These are phyloP conservation scores for Boletus rubescentipes DNA, from an alignment of 768 basidiomycete species.

Conservation along the genomic window DNA sequence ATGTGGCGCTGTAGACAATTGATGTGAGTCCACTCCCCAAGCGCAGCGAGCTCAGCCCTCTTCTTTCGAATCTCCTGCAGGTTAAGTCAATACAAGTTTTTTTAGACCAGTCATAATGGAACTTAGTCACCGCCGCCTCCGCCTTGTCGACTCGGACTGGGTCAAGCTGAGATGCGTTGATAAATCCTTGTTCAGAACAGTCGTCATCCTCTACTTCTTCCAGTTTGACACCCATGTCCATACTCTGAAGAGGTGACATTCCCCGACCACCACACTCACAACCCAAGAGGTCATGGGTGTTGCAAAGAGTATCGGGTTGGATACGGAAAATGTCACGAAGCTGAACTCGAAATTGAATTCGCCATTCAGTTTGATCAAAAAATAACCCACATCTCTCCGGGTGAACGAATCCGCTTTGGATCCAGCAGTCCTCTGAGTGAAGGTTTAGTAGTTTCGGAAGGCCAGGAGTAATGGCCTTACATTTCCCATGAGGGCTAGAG, in stretches of 20 bases:
- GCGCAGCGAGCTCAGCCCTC: slow-evolving; percentile 63
- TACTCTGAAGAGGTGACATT: not conserved
- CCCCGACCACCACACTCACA: slow-evolving; percentile 59
- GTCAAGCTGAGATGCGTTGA: slow-evolving; percentile 63
- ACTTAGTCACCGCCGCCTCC: slow-evolving; percentile 50
- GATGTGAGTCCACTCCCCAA: slow-evolving; percentile 85
- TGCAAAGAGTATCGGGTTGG: slow-evolving; percentile 73
- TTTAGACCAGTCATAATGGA: not conserved
- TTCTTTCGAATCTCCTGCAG: slow-evolving; percentile 65
- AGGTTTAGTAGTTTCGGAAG: slow-evolving; percentile 6
- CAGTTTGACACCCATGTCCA: slow-evolving; percentile 10
- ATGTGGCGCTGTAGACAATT: slow-evolving; percentile 57
- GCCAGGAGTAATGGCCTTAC: slow-evolving; percentile 34
- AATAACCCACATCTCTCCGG: slow-evolving; percentile 68
- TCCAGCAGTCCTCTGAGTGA: slow-evolving; percentile 39
- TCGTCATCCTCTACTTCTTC: slow-evolving; percentile 33
- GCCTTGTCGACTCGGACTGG: slow-evolving; percentile 41
- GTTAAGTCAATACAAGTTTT: slow-evolving; percentile 1
- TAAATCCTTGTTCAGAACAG: slow-evolving; percentile 48
- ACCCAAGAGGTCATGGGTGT: slow-evolving; percentile 89
- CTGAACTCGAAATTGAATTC: slow-evolving; percentile 38
- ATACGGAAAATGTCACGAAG: slow-evolving; percentile 92
- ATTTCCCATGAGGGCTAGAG: slow-evolving; percentile 68
- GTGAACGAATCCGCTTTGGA: slow-evolving; percentile 86
- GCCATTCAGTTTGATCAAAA: not conserved